phyloP scores from a whole-genome alignment of 2,329 filamentous ascomycete genomes.

The Paraphaeosphaeria minitans region DNA sequence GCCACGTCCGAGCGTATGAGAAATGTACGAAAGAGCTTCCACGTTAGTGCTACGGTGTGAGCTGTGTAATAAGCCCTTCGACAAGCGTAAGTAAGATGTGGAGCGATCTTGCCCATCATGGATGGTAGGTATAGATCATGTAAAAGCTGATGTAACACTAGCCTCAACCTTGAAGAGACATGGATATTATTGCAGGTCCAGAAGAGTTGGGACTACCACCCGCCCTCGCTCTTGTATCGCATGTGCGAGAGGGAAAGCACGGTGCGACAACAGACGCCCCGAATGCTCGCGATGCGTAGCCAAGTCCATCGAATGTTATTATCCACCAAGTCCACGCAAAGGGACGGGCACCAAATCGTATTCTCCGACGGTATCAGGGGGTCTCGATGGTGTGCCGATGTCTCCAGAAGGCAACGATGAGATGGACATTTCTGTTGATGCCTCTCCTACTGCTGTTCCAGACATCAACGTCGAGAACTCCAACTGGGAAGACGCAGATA shows the following conservation, averaged over 20 bases:
- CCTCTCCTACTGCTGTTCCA: background rate
- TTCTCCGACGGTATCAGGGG: background rate
- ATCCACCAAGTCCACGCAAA: slow-evolving; percentile 30
- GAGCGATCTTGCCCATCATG: background rate
- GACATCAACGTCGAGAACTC: slow-evolving; percentile 10
- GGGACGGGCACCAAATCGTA: background rate
- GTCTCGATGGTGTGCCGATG: background rate
- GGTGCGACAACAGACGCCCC: slow-evolving; percentile 1
- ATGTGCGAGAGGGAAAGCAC: slow-evolving; percentile 1
- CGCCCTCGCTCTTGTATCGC: slow-evolving; percentile 46
- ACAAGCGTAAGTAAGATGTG: slow-evolving; percentile 43
- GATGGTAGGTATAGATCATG: background rate
- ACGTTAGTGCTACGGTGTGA: slow-evolving; percentile 42
- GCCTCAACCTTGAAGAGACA: slow-evolving; percentile 52
- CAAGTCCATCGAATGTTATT: slow-evolving; percentile 47
- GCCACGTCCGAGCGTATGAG: slow-evolving; percentile 5
- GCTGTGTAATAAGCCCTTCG: slow-evolving; percentile 51
- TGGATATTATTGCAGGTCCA: slow-evolving; percentile 53
- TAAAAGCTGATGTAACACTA: slow-evolving; percentile 19
- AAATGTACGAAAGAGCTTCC: slow-evolving; percentile 24
- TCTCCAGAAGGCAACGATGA: background rate
- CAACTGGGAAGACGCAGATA: slow-evolving; percentile 24
- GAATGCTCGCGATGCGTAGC: slow-evolving; percentile 7
- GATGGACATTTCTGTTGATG: background rate
- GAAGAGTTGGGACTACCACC: slow-evolving; percentile 27